Conservation (phyloP, 2,329 filamentous ascomycete species). For the Paecilomyces niveus region DNA sequence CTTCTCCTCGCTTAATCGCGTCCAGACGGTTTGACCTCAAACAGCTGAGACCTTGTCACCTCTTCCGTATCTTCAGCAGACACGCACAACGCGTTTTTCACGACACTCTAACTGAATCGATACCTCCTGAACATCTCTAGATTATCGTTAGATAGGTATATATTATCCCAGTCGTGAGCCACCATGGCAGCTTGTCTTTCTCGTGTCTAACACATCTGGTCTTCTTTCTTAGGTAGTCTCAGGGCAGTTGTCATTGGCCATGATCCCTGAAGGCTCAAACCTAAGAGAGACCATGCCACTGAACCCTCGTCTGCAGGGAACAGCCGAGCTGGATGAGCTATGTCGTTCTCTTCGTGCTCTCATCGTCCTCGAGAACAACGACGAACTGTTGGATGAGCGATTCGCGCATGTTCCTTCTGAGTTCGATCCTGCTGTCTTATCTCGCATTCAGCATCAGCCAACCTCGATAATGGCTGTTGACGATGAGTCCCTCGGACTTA, state of each 20-base stretch:
- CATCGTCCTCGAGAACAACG: background rate
- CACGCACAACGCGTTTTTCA: background rate
- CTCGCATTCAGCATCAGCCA: background rate
- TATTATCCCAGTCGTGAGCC: background rate
- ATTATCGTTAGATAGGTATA: background rate
- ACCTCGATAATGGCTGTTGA: background rate
- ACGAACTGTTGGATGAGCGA: background rate
- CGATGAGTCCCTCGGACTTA: background rate
- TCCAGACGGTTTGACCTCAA: background rate
- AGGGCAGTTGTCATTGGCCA: background rate
- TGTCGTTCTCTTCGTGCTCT: background rate
- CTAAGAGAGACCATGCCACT: background rate
- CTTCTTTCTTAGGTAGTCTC: background rate
- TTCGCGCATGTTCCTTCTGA: background rate
- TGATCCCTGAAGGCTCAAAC: background rate
- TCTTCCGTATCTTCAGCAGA: background rate
- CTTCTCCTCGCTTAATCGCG: background rate
- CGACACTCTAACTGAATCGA: background rate
- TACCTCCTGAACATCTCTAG: background rate
- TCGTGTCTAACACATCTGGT: background rate
- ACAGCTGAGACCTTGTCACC: background rate
- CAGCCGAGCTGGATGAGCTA: background rate
- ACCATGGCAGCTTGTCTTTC: background rate
- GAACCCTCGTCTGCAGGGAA: background rate
- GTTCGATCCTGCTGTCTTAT: background rate